phyloP scores from a whole-genome alignment of 768 basidiomycete species.

The Suillus alpinus region DNA sequence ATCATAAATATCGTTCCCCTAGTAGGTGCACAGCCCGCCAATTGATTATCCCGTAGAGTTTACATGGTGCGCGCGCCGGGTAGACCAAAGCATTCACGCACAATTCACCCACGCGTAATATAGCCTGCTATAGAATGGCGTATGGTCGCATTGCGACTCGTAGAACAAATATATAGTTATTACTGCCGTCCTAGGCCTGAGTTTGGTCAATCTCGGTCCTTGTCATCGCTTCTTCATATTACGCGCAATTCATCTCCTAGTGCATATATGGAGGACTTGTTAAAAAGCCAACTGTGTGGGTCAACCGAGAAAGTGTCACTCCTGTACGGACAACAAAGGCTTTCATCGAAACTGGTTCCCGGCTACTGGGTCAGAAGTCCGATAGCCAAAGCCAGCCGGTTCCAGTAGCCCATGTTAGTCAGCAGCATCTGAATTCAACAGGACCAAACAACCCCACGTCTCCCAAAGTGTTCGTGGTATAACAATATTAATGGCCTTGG shows the following conservation, averaged over 20 bases:
- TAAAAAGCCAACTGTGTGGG: not conserved
- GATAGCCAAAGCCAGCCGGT: no score
- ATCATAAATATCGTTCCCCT: not conserved
- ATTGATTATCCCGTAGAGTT: not conserved
- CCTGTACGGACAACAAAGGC: no score
- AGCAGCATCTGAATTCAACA: conserved; percentile 16
- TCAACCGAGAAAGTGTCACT: no score
- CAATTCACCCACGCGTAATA: not conserved
- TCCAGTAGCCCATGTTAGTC: conserved; percentile 8
- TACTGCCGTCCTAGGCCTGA: no score
- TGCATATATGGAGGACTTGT: not conserved
- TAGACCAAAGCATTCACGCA: not conserved
- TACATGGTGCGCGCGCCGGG: not conserved
- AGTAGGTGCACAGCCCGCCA: not conserved
- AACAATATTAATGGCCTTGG: conserved; percentile 7
- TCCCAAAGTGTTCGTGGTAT: not conserved
- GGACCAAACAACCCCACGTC: conserved; percentile 10
- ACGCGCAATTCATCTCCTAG: not conserved
- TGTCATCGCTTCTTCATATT: not conserved
- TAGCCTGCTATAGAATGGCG: not conserved
- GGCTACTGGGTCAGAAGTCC: no score
- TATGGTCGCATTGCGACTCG: not conserved
- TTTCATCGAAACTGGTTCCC: no score
- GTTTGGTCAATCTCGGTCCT: not conserved
- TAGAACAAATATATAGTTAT: no score